Evolutionary conservation across 768 basidiomycete species (phyloP), one percentile per base, ranked within the genome.

Genomic region (Chalciporus piperatus): DNA sequence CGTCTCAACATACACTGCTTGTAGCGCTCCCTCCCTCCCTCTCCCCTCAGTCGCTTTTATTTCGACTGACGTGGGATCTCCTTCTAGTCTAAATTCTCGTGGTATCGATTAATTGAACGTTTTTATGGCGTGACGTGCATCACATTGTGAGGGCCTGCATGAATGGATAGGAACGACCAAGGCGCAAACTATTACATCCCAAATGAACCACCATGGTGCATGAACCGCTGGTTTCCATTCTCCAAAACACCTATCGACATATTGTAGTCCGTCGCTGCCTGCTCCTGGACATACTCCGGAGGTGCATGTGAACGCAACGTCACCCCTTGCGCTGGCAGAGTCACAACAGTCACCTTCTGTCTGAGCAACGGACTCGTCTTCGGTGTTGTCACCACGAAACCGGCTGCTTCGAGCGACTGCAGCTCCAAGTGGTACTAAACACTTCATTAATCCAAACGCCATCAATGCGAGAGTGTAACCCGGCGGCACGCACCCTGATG

Each of bases 151-250:
- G n/a, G n/a, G n/a, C n/a, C n/a, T n/a, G n/a, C n/a, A n/a, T n/a
- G n/a, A n/a, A 7, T 30, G 22, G 22, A 22, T 22, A 22, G 22
- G 22, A 22, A 22, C 22, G 22, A 22, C 22, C 22, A 22, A 22
- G 4, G 22, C 4, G 22, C 22, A 22, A 22, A 22, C 22, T 22
- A 22, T 22, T 4, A 22, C 22, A 22, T 2, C 22, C 22, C 22
- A 22, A 22, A 22, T 4, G 22, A 17, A 12, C 52, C 59, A n/a
- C 56, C 56, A 23, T 67, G 54, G 48, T 59, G 59, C 43, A 58
- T 66, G 60, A 78, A 82, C 57, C 76, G 68, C 58, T 82, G 79
- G 59, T 83, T 81, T 13, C 79, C 77, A 57, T 79, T 82, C 59
- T 81, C 79, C 57, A 81, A 62, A 33, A 78, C 72, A 13, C 78